These are phyloP conservation scores for Penicillium hesseltinei DNA, from an alignment of 2,329 filamentous ascomycete genomes.

Conservation along the genomic window DNA sequence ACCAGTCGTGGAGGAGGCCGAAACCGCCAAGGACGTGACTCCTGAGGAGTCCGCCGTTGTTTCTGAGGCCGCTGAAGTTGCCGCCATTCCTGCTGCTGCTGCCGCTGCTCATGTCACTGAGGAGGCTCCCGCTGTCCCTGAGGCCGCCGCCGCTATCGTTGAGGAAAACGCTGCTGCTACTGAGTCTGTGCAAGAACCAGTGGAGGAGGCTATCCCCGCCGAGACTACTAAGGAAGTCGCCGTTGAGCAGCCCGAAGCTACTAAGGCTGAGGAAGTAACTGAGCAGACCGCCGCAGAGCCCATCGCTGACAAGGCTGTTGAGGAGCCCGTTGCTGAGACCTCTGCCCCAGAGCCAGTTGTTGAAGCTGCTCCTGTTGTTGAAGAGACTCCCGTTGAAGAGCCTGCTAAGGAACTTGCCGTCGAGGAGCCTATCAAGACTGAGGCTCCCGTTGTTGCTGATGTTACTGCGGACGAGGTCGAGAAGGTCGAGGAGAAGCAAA, in stretches of 20 bases:
- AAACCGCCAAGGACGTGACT: background rate
- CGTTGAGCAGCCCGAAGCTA: conserved; percentile 3
- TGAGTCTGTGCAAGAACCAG: background rate
- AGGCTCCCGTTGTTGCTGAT: conserved; percentile 6
- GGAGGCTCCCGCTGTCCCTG: background rate
- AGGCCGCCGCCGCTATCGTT: background rate
- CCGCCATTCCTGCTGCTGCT: background rate
- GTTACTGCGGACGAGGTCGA: conserved; percentile 7
- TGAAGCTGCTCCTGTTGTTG: background rate
- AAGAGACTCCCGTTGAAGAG: conserved; percentile 8
- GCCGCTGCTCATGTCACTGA: background rate
- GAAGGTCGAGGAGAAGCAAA: conserved; percentile 7
- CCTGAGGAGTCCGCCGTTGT: background rate
- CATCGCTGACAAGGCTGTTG: conserved; percentile 2
- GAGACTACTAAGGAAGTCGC: conserved; percentile 1
- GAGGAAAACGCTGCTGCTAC: background rate
- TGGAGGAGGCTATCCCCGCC: background rate
- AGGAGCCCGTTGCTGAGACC: conserved; percentile 5
- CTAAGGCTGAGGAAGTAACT: conserved; percentile 4
- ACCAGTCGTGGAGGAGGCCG: conserved; percentile 1
- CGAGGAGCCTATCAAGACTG: background rate
- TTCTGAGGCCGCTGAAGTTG: background rate
- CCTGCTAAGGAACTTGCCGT: background rate
- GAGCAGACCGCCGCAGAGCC: conserved; percentile 7
- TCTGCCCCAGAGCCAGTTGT: background rate